Conservation (phyloP, 805 yeast species). For the Crinitomyces ghanaensis region DNA sequence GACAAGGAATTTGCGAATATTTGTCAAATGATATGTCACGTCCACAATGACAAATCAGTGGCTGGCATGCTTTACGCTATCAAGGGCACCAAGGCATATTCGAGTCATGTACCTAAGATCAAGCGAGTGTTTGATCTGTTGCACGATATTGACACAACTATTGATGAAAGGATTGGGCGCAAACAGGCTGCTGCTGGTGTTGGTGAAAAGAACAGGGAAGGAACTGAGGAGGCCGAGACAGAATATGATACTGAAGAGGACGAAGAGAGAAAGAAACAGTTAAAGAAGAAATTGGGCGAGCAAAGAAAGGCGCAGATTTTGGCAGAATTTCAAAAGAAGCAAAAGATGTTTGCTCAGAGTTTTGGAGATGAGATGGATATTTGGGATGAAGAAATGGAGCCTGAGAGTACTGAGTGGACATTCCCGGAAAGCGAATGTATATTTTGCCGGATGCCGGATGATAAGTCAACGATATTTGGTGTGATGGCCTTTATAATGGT, state of each 20-base stretch:
- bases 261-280: conserved; percentile 30
- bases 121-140: conserved; percentile 3
- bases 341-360: conserved; percentile 55
- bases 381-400: conserved; percentile 26
- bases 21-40: no score
- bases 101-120: conserved; percentile 5
- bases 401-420: conserved; percentile 34
- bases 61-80: no score
- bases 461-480: conserved; percentile 60
- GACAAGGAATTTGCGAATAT: no score
- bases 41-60: no score
- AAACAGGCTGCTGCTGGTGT: no score
- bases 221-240: conserved; percentile 50
- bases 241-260: conserved; percentile 24
- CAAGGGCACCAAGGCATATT: no score
- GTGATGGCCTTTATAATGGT: conserved; percentile 51
- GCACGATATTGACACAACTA: conserved; percentile 16
- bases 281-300: conserved; percentile 58
- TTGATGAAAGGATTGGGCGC: no score
- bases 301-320: conserved; percentile 58
- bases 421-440: conserved; percentile 71
- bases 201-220: no score
- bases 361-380: conserved; percentile 25
- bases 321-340: conserved; percentile 73
- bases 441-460: conserved; percentile 67